Conservation (phyloP, 1,139 yeast genomes). For the Taphrina populina region DNA sequence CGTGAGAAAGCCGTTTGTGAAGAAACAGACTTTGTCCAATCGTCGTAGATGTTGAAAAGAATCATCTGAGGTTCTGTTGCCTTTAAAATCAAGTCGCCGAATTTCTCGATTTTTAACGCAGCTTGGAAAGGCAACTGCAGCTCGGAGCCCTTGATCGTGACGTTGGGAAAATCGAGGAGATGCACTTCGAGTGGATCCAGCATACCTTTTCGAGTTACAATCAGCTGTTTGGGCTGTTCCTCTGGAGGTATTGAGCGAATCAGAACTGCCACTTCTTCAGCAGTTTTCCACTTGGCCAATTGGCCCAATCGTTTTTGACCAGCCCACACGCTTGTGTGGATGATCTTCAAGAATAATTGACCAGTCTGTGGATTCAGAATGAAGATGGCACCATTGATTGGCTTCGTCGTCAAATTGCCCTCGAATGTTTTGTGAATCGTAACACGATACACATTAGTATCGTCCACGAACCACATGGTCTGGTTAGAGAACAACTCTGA, state of each 20-base stretch:
- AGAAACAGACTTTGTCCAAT: slow-evolving; percentile 80
- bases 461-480: slow-evolving; percentile 43
- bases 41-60: slow-evolving; percentile 85
- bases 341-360: slow-evolving; percentile 79
- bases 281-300: slow-evolving; percentile 96
- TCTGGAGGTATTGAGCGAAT: slow-evolving; percentile 85
- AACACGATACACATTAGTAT: slow-evolving; percentile 48
- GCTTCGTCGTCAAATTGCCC: slow-evolving; percentile 89
- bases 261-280: slow-evolving; percentile 93
- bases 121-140: slow-evolving; percentile 85
- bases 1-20: slow-evolving; percentile 94
- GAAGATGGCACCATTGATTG: slow-evolving; percentile 89
- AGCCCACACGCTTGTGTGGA: slow-evolving; percentile 94
- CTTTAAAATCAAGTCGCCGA: slow-evolving; percentile 72
- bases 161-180: slow-evolving; percentile 93
- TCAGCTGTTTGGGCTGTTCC: slow-evolving; percentile 90
- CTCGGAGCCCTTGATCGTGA: slow-evolving; percentile 85
- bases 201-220: slow-evolving; percentile 87
- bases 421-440: slow-evolving; percentile 88
- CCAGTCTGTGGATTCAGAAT: slow-evolving; percentile 88
- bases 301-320: slow-evolving; percentile 95
- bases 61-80: slow-evolving; percentile 95
- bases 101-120: slow-evolving; percentile 76
- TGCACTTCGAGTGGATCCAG: slow-evolving; percentile 94
- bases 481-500: slow-evolving; percentile 86